These are phyloP conservation scores for Lentinula novae-zelandiae DNA, from an alignment of 1,284 basidiomycete genomes.

Conservation along the genomic window DNA sequence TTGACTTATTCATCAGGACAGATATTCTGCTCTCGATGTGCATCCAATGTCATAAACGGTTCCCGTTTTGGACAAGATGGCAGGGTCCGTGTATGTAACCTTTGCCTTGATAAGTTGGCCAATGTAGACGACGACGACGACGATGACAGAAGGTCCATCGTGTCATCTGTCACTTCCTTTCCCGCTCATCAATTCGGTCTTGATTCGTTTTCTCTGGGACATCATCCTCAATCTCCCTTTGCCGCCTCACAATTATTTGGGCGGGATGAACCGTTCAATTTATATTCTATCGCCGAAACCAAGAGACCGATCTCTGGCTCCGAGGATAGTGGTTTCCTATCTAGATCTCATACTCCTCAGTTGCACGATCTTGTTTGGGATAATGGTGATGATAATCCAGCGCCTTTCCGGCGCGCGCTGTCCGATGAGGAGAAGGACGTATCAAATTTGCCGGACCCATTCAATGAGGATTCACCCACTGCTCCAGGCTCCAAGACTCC, in stretches of 20 bases:
- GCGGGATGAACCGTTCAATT: constrained; percentile 69
- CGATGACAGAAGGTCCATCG: constrained; percentile 73
- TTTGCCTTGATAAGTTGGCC: constrained; percentile 89
- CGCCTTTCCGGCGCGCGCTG: constrained; percentile 79
- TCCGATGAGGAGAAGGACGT: constrained; percentile 75
- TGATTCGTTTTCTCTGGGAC: constrained; percentile 42
- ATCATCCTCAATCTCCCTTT: constrained; percentile 79
- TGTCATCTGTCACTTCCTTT: constrained; percentile 62
- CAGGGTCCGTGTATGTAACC: constrained; percentile 90
- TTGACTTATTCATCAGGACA: constrained; percentile 48
- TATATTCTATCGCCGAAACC: constrained; percentile 78
- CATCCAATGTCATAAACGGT: constrained; percentile 96
- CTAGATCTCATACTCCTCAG: constrained; percentile 34
- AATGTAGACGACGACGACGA: constrained; percentile 83
- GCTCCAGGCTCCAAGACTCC: constrained; percentile 46
- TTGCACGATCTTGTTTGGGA: constrained; percentile 42
- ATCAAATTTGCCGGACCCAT: constrained; percentile 34
- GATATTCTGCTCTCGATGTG: constrained; percentile 91
- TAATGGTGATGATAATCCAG: constrained; percentile 53
- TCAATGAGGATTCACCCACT: constrained; percentile 41
- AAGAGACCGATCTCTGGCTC: constrained; percentile 50
- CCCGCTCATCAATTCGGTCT: constrained; percentile 61
- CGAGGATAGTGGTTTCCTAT: constrained; percentile 48
- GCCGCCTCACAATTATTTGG: constrained; percentile 84
- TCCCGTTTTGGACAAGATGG: constrained; percentile 92